Conservation (phyloP, 306 rosid species). For the Cicer bijugum region DNA sequence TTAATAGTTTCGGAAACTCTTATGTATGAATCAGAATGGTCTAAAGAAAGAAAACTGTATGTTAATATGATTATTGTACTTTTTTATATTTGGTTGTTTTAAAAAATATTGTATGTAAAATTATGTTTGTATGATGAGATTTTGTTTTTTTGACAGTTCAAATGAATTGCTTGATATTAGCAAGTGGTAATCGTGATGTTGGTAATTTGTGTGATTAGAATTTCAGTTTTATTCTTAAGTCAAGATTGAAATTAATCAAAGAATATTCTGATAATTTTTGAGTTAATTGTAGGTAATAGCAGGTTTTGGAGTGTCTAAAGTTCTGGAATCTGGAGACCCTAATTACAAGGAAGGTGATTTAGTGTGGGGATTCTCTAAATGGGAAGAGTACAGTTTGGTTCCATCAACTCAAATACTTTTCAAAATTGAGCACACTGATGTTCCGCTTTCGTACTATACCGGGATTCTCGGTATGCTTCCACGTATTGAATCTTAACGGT, state of each 20-base stretch:
- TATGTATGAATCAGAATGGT: no score
- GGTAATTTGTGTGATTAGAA: not conserved
- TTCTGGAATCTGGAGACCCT: constrained; percentile 45
- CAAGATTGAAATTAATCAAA: not conserved
- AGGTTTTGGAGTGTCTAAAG: constrained; percentile 47
- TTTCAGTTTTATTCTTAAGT: not conserved
- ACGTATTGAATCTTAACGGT: no score
- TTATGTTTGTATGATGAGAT: no score
- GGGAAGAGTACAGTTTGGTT: constrained; percentile 47
- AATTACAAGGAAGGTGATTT: constrained; percentile 45
- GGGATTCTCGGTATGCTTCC: constrained; percentile 37
- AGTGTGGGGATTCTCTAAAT: constrained; percentile 43
- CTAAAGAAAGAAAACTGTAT: no score
- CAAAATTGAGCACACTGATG: constrained; percentile 48
- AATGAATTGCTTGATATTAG: not conserved
- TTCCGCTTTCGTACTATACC: constrained; percentile 47
- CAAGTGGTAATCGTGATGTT: not conserved
- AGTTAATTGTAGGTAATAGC: constrained; percentile 35
- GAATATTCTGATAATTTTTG: not conserved
- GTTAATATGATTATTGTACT: not conserved
- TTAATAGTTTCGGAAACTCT: not conserved
- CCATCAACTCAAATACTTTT: constrained; percentile 45
- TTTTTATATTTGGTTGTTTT: no score
- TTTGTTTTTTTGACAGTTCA: no score
- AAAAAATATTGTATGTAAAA: no score